Evolutionary conservation across 2,329 filamentous ascomycete species (phyloP), one percentile per base, ranked within the genome.

Genomic region (Diplodia sapinea): DNA sequence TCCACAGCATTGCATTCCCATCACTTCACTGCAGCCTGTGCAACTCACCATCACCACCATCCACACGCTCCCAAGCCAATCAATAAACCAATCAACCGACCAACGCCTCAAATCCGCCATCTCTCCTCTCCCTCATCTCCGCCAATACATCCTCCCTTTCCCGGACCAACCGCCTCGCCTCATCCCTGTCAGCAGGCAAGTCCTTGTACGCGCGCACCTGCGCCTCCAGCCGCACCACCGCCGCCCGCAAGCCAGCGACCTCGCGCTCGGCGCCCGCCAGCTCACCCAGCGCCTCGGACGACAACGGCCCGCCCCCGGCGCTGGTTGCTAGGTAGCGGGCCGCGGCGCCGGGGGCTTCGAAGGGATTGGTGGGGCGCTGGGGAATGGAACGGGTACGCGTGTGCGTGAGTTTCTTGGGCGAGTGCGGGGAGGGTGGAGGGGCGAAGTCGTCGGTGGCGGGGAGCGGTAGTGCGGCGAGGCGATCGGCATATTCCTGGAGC

Each of bases 81-180:
- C 38, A 11, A 20, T 7, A 36, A 31, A 7, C 23, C 26, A 23
- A 20, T 49, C 31, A 67, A 52, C 88, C 87, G 2, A 92, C 87
- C 56, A 95, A 76, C 1, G 84, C 86, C 75, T 94, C 92, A 75
- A 96, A 96, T 66, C 92, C 82, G 36, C 81, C 84, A 76, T 97
- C 92, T 65, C 93, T 85, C 71, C 84, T 83, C 70, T 83, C 83
- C 33, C 85, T 88, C 63, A 92, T 79, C 11, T 80, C 79, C 49
- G 85, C 83, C 55, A 96, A 80, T 73, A 93, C 87, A 1, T 81
- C 80, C 69, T 91, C 86, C 52, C 93, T 79, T 36, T 83, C 81
- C 70, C 91, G 90, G 33, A 97, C 83, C 75, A 92, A 88, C n/a
- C 82, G 79, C 71, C 89, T 85, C 43, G 93, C 93, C 56, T 86